Percentiles rank a stretch among this genome's conserved stretches.
These are phyloP conservation scores for Calonectria hongkongensis DNA, from an alignment of 2,329 filamentous ascomycete genomes.

Conservation along the genomic window DNA sequence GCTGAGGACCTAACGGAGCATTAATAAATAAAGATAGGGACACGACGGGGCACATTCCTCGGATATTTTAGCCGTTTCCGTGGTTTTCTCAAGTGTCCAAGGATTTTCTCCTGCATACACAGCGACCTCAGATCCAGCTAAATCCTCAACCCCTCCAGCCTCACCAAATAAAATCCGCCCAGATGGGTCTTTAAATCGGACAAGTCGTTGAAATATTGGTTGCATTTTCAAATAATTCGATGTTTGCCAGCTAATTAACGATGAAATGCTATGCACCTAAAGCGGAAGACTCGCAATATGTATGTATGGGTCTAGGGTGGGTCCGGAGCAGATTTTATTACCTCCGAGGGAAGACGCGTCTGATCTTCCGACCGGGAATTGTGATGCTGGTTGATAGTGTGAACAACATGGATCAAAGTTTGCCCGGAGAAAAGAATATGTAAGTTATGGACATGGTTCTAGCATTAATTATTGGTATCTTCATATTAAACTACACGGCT, in stretches of 20 bases:
- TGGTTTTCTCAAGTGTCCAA: neutral
- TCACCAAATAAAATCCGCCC: constrained; percentile 24
- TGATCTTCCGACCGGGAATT: neutral
- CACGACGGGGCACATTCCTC: neutral
- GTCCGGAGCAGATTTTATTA: neutral
- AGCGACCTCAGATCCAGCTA: neutral
- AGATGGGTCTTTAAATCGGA: constrained; percentile 23
- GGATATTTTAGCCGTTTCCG: constrained; percentile 8
- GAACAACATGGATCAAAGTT: no score
- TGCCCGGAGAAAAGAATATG: no score
- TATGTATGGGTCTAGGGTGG: neutral
- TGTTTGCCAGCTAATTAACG: neutral
- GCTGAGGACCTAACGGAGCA: neutral
- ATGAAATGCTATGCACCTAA: neutral
- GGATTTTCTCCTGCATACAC: constrained; percentile 21
- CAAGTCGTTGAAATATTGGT: constrained; percentile 9
- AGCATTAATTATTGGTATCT: neutral
- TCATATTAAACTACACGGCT: neutral
- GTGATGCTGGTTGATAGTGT: no score
- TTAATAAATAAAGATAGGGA: neutral
- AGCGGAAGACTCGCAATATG: neutral
- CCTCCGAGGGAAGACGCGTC: neutral
- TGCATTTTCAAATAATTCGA: neutral
- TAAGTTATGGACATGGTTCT: no score
- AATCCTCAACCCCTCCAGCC: neutral